Percentiles rank a stretch among this genome's conserved stretches.
These are phyloP conservation scores for Nitzschia sp. DNA, from an alignment of 108 stramenopile species.

Conservation along the genomic window DNA sequence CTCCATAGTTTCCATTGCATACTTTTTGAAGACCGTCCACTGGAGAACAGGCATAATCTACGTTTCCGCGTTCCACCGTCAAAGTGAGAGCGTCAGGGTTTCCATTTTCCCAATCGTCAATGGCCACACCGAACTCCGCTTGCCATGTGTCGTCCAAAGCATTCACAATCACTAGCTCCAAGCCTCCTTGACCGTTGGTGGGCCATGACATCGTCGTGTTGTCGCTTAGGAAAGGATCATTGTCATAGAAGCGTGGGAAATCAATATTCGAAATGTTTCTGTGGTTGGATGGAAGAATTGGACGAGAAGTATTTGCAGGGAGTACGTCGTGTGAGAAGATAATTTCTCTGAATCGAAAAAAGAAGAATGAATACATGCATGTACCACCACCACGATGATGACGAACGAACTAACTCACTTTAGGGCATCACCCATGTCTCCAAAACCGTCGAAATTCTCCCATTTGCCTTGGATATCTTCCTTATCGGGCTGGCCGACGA, in stretches of 20 bases:
- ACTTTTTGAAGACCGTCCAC: constrained; percentile 64
- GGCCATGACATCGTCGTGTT: constrained; percentile 54
- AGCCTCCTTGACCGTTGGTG: constrained; percentile 44
- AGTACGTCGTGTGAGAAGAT: not conserved
- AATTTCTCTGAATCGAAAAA: not conserved
- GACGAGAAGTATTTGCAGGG: not conserved
- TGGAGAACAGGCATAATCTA: constrained; percentile 39
- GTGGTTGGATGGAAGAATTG: not conserved
- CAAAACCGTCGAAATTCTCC: constrained; percentile 19
- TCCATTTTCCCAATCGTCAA: constrained; percentile 62
- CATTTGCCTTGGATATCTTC: constrained; percentile 27
- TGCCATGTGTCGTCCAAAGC: constrained; percentile 66
- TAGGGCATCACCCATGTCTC: constrained; percentile 41
- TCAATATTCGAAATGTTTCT: constrained; percentile 4
- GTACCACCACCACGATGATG: not conserved
- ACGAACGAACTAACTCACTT: constrained; percentile 7
- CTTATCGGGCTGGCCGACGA: constrained; percentile 22
- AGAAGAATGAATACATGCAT: not conserved
- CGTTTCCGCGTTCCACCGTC: constrained; percentile 22
- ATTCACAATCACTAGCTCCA: constrained; percentile 53
- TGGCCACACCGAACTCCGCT: constrained; percentile 47
- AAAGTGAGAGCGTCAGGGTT: constrained; percentile 50
- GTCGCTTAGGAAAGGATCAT: constrained; percentile 58
- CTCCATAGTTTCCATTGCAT: constrained; percentile 70
- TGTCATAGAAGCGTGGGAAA: constrained; percentile 33